These are phyloP conservation scores for Colletotrichum acutatum DNA, from an alignment of 2,329 filamentous ascomycete genomes.

Conservation along the genomic window DNA sequence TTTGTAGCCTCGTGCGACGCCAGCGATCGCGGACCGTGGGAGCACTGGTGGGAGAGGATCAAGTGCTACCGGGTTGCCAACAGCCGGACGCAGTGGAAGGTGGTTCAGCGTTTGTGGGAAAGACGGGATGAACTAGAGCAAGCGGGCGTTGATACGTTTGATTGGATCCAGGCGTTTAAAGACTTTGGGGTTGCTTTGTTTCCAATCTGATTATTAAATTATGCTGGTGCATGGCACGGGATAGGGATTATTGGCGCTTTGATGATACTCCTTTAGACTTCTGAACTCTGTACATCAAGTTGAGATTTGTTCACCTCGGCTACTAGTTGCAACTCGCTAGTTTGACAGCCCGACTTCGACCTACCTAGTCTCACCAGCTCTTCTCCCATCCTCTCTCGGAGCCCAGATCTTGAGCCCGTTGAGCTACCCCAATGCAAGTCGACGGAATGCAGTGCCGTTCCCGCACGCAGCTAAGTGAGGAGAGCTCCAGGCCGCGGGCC, in stretches of 20 bases:
- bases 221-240: background rate
- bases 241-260: background rate
- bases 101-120: conserved; percentile 6
- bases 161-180: conserved; percentile 11
- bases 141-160: background rate
- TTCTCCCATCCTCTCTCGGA: background rate
- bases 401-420: background rate
- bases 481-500: background rate
- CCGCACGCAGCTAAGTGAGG: no score
- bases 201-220: background rate
- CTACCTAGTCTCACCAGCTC: background rate
- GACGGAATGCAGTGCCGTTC: background rate
- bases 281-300: background rate
- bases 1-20: conserved; percentile 22
- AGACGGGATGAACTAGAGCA: background rate
- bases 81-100: conserved; percentile 8
- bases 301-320: background rate
- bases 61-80: conserved; percentile 5
- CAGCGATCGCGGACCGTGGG: background rate
- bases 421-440: background rate
- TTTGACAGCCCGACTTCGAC: background rate
- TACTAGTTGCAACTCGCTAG: background rate
- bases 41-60: conserved; percentile 5
- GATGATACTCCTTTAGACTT: background rate
- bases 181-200: background rate